Conservation (phyloP, 805 yeast species). For the Wickerhamomyces strasburgensis region DNA sequence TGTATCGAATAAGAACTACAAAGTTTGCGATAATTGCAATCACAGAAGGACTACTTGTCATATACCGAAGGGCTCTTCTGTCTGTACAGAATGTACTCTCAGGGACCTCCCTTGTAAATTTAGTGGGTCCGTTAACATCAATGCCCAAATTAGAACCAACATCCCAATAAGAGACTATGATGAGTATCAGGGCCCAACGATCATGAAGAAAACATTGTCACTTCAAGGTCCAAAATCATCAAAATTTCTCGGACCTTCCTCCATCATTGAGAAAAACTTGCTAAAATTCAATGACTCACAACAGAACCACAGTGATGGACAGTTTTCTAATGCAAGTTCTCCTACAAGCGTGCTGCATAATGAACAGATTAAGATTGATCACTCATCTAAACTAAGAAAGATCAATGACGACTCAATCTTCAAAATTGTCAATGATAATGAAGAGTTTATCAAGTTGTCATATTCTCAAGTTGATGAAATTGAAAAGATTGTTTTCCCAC, state of each 20-base stretch:
- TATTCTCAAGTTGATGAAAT: slow-evolving; percentile 26
- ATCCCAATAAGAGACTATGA: slow-evolving; percentile 27
- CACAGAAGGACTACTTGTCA: slow-evolving; percentile 23
- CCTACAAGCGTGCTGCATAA: slow-evolving; percentile 10
- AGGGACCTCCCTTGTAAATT: slow-evolving; percentile 24
- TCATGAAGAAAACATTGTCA: slow-evolving; percentile 25
- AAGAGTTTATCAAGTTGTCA: slow-evolving; percentile 22
- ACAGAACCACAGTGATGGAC: not conserved
- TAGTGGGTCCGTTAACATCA: slow-evolving; percentile 7
- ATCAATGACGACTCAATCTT: slow-evolving; percentile 21
- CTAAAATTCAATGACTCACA: slow-evolving; percentile 9
- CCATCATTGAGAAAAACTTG: slow-evolving; percentile 23
- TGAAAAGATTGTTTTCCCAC: slow-evolving; percentile 23
- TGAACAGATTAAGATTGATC: slow-evolving; percentile 15
- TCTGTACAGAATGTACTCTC: slow-evolving; percentile 23
- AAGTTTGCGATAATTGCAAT: slow-evolving; percentile 21
- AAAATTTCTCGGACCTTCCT: slow-evolving; percentile 23
- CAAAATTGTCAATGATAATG: slow-evolving; percentile 24
- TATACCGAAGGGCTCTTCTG: slow-evolving; percentile 11
- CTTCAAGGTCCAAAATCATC: slow-evolving; percentile 26
- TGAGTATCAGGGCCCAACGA: slow-evolving; percentile 25
- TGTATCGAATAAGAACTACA: not conserved
- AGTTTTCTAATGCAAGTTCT: slow-evolving; percentile 5
- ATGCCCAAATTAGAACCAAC: slow-evolving; percentile 18
- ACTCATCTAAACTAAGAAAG: slow-evolving; percentile 19